Evolutionary conservation across 192 early-diverging fungal genomes (phyloP), one percentile per base, ranked within the genome.

Genomic region (Rhizoclosmatium sp.): DNA sequence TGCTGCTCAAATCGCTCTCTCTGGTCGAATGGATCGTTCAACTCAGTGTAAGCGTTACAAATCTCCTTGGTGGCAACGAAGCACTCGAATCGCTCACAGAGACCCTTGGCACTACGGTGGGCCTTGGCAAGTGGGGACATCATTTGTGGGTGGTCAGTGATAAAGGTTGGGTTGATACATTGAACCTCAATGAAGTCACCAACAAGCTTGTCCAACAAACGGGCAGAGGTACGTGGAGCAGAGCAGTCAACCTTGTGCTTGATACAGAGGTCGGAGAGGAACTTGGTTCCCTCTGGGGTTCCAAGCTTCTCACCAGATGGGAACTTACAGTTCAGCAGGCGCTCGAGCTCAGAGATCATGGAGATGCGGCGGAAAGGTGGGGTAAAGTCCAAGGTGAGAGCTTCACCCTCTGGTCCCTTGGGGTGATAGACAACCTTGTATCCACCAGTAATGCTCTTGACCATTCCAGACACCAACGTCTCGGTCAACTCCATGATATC

Each of bases 1-100:
- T 99, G 98, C 89, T 98, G 95, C 51, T 91, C 97, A 85, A 99
- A 99, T 81, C 97, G 90, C 84, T 97, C 96, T 73, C 98, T 93
- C 87, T 99, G 98, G 79, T 97, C 98, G 82, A 96, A 97, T 54
- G 98, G 98, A 89, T 99, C 98, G 90, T 99, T 99, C 85, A 99
- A 91, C 91, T 99, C 98, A 4, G 98, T 99, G 93, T 98, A 99
- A 39, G 97, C 95, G 78, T 99, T 99, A 89, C 95, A 96, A 65
- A 99, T 90, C 83, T 99, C 98, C 93, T 98, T 99, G 85, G 95
- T 97, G 71, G 95, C 97, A 3, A 99, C 96, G 82, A 99, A 99
- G 80, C 95, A 92, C 89, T 99, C 97, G 80, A 99, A 99, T 59
- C 97, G 95, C 85, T 99, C 97, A 90, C 95, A 97, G 47, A 99